A percentile compares a stretch with the other conserved stretches of the same genome.
These are phyloP conservation scores for Cystofilobasidium bisporidii DNA, from an alignment of 768 basidiomycete genomes.

Conservation along the genomic window DNA sequence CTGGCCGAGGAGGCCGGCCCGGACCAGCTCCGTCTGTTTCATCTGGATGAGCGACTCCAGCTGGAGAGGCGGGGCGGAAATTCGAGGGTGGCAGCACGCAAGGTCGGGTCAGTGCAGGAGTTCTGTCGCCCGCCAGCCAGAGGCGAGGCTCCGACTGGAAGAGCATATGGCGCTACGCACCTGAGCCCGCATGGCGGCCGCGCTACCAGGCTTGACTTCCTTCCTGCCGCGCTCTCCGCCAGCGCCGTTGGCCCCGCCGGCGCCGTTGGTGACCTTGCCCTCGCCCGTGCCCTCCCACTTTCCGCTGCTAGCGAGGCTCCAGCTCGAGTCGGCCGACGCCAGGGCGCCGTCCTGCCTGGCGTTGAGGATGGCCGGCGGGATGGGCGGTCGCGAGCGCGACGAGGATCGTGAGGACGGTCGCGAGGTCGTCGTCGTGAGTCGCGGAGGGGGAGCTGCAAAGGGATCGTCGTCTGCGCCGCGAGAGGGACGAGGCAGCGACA, in stretches of 20 bases:
- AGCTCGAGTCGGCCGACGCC: background rate
- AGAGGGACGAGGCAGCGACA: no score
- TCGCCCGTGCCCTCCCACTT: conserved; percentile 6
- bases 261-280: background rate
- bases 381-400: conserved; percentile 1
- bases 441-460: conserved; percentile 20
- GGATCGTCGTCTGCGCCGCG: conserved; percentile 16
- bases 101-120: no score
- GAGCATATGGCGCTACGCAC: conserved; percentile 1
- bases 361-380: background rate
- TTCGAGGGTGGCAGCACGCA: no score
- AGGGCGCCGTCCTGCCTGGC: background rate
- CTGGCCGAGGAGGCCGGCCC: conserved; percentile 85
- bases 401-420: background rate
- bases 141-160: background rate
- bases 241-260: background rate
- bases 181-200: conserved; percentile 24
- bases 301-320: background rate
- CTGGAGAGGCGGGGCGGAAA: background rate
- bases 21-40: conserved; percentile 85
- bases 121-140: no score
- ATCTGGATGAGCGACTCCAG: conserved; percentile 23
- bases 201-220: conserved; percentile 18
- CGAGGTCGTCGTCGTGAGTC: conserved; percentile 2
- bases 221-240: background rate